A percentile compares a stretch with the other conserved stretches of the same genome.
These are phyloP conservation scores for Kingdonia uniflora DNA, from an alignment of 164 flowering plant species.

Conservation along the genomic window DNA sequence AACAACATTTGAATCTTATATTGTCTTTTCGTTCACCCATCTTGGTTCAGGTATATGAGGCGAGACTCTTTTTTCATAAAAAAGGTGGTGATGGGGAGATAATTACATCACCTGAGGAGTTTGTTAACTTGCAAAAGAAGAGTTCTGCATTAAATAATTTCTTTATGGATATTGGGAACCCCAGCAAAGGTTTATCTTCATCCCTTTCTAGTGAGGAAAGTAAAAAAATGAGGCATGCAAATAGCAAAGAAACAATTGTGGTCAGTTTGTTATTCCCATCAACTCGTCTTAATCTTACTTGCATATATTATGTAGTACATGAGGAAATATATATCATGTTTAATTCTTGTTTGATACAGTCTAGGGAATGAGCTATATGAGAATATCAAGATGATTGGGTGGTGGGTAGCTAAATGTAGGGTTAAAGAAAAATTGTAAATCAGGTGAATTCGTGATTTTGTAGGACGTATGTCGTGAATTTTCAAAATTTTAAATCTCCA, in stretches of 20 bases:
- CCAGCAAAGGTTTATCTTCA: conserved; percentile 25
- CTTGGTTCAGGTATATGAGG: conserved; percentile 58
- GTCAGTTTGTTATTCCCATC: conserved; percentile 31
- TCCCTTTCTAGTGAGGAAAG: conserved; percentile 23
- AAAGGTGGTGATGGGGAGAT: conserved; percentile 52
- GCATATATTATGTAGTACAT: background rate
- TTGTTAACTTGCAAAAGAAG: conserved; percentile 61
- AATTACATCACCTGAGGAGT: conserved; percentile 75
- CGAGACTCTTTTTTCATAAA: conserved; percentile 67
- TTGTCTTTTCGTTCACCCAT: background rate
- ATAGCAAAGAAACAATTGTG: conserved; percentile 39
- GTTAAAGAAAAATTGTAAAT: too few species aligned
- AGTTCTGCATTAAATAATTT: conserved; percentile 56
- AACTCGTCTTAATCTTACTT: background rate
- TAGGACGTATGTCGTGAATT: background rate
- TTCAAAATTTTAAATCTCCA: background rate
- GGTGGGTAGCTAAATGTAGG: too few species aligned
- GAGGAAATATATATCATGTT: background rate
- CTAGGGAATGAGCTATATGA: too few species aligned
- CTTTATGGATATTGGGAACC: conserved; percentile 37
- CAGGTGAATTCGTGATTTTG: too few species aligned
- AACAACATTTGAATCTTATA: too few species aligned
- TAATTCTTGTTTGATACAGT: too few species aligned
- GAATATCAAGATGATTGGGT: too few species aligned
- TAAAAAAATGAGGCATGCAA: conserved; percentile 41